A percentile compares a stretch with the other conserved stretches of the same genome.
These are phyloP conservation scores for Haematococcus lacustris DNA, from an alignment of 139 green algal genomes.

Conservation along the genomic window DNA sequence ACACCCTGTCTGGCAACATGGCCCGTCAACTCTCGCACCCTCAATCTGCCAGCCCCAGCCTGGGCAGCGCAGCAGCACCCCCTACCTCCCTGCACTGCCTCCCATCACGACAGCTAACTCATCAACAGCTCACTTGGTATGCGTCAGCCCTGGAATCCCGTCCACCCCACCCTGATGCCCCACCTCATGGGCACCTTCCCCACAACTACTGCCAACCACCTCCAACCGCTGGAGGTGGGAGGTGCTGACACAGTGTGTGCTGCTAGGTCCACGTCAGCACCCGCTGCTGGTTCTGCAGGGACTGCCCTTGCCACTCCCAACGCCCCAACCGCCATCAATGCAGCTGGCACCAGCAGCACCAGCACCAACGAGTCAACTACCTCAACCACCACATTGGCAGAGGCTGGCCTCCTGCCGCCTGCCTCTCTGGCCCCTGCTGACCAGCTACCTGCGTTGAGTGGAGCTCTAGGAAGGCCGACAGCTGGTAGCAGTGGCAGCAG, in stretches of 20 bases:
- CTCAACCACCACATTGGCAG: too few relatives aligned
- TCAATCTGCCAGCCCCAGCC: not conserved
- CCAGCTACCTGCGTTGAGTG: too few relatives aligned
- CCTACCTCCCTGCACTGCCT: not conserved
- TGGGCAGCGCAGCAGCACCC: not conserved
- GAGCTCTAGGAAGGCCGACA: too few relatives aligned
- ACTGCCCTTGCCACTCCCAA: not conserved
- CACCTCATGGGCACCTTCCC: not conserved
- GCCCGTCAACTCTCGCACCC: not conserved
- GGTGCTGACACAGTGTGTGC: not conserved
- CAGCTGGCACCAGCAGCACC: not conserved
- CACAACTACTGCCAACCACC: not conserved
- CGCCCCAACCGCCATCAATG: not conserved
- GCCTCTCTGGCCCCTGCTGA: too few relatives aligned
- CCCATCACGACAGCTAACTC: too few relatives aligned
- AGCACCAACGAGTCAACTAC: too few relatives aligned
- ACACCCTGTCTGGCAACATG: not conserved
- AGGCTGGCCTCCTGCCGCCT: too few relatives aligned
- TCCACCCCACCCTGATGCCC: not conserved
- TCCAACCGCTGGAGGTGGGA: not conserved
- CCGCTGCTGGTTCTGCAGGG: too few relatives aligned
- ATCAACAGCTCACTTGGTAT: too few relatives aligned
- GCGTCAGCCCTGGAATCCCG: too few relatives aligned
- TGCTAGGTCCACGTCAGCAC: not conserved
- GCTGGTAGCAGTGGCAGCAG: too few relatives aligned